These are phyloP conservation scores for Plasmodium cynomolgi DNA, from an alignment of 169 alveolate genomes.

Conservation along the genomic window DNA sequence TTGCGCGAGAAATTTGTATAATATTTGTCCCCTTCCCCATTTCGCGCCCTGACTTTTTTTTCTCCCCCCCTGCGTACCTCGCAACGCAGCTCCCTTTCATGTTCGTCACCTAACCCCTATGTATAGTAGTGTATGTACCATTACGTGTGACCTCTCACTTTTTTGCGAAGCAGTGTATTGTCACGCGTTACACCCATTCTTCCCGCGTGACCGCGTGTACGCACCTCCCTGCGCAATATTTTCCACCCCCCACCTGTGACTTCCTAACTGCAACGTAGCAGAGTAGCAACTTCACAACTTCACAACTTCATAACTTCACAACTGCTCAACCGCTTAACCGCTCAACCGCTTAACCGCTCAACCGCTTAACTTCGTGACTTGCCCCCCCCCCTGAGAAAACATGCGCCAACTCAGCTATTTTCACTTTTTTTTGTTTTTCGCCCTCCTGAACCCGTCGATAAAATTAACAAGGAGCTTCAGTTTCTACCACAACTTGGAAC, in stretches of 20 bases:
- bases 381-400: neutral
- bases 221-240: neutral
- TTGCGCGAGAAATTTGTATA: neutral
- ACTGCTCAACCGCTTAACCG: neutral
- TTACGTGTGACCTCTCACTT: neutral
- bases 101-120: neutral
- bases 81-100: neutral
- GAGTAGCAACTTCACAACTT: neutral
- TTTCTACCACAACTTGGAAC: conserved; percentile 13
- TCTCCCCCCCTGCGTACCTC: neutral
- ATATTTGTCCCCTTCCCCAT: neutral
- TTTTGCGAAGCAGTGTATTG: neutral
- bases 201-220: neutral
- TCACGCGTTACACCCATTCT: neutral
- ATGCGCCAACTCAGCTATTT: conserved; percentile 28
- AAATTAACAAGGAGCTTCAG: conserved; percentile 56
- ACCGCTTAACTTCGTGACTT: neutral
- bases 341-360: neutral
- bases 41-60: neutral
- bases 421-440: conserved; percentile 24
- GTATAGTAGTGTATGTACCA: neutral
- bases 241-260: neutral
- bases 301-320: neutral
- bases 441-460: conserved; percentile 6
- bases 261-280: neutral